Base-by-base conservation (phyloP, 148 eudicot genomes). In the Beta vulgaris region DNA sequence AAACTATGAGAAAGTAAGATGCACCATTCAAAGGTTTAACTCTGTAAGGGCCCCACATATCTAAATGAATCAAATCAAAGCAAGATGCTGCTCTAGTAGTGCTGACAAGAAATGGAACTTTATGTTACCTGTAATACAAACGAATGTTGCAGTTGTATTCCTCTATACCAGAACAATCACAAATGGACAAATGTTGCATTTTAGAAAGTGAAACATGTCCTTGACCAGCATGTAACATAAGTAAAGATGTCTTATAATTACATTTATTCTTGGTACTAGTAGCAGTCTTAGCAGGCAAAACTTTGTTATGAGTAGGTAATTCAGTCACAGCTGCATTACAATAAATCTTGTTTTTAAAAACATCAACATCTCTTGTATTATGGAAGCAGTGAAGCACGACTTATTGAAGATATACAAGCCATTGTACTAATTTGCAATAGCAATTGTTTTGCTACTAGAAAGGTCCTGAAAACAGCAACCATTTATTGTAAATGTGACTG, bases 1-100 rank as follows among this genome's bases (percentile, higher is more conserved):
- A 4, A 1, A 70, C 25, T 18, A 29, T 49, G 1, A 51, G 1
- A 32, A 51, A 32, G 5, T 70, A 49, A 15, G 23, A 12, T 9
- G 19, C 32, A 1, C 74, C 74, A 32, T 21, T 31, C 1, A 71
- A 34, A 4, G 36, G 2, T 8, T 2, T 0, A 11, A 18, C 32
- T 3, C 25, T 71, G 14, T 53, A 51, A 5, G 74, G 74, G 21
- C 63, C 63, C 63, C 43, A 71, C 2, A 71, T 21, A 14, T 54
- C 31, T 7, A 71, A 5, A 21, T 71, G 62, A 5, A 71, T 26
- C 0, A 71, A 10, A 2, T 71, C 63, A 71, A 71, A 53, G 3
- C 6, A 4, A 0, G 6, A 11, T 2, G 0, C 19, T 19, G 48
- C 62, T 4, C 23, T 53, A 13, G 28, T 32, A 7, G 0, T 21